These are phyloP conservation scores for Aspergillus clavatus DNA, from an alignment of 2,329 filamentous ascomycete genomes.

Conservation along the genomic window DNA sequence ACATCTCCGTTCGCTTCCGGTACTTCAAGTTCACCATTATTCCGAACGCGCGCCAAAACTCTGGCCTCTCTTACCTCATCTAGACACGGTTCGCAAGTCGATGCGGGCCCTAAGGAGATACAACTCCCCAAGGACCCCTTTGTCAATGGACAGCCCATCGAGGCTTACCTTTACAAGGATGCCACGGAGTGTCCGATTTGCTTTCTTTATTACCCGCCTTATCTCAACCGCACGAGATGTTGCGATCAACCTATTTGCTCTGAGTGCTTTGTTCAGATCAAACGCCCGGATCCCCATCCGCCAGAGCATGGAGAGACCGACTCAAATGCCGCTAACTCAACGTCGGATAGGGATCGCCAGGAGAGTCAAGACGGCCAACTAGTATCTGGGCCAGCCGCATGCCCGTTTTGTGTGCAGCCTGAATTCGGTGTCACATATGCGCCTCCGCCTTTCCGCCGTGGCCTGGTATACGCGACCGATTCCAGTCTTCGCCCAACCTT, in stretches of 20 bases:
- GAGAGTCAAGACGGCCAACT: conserved; percentile 54
- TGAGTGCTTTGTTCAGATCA: conserved; percentile 98
- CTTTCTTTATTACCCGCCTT: conserved; percentile 91
- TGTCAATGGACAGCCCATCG: conserved; percentile 89
- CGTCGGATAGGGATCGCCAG: conserved; percentile 32
- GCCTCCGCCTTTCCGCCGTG: conserved; percentile 79
- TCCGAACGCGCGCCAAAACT: conserved; percentile 83
- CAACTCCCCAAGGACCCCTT: conserved; percentile 74
- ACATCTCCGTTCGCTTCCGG: conserved; percentile 51
- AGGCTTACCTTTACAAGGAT: conserved; percentile 91
- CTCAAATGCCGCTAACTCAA: conserved; percentile 30
- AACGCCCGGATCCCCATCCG: conserved; percentile 83
- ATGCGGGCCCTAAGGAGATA: conserved; percentile 73
- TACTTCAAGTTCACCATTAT: conserved; percentile 52
- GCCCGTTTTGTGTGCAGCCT: conserved; percentile 89
- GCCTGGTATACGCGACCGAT: conserved; percentile 64
- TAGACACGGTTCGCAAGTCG: conserved; percentile 67
- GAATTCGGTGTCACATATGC: conserved; percentile 97
- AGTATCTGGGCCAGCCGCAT: conserved; percentile 84
- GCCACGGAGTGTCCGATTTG: conserved; percentile 90
- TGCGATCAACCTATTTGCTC: conserved; percentile 96
- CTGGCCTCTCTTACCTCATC: conserved; percentile 73
- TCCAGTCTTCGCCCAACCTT: conserved; percentile 47
- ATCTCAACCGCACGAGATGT: conserved; percentile 88
- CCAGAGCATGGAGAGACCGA: conserved; percentile 64